A percentile compares a stretch with the other conserved stretches of the same genome.
phyloP scores from a whole-genome alignment of 306 rosid genomes.

The Neltuma alba region DNA sequence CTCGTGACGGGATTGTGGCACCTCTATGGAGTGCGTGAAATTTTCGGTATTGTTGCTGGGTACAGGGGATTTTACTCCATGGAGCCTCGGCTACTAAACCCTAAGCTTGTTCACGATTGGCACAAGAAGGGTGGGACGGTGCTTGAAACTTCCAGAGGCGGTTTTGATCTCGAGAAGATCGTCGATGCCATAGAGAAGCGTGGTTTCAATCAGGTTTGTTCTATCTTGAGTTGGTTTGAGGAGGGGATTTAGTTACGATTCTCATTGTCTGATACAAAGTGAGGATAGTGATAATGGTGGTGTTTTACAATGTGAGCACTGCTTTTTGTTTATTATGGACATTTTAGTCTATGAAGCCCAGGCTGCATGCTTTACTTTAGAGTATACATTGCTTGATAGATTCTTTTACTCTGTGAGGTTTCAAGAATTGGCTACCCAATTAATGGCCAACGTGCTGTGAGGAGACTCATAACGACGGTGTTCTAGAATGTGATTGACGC shows the following conservation, averaged over 20 bases:
- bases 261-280: background rate
- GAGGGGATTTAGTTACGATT: too few species aligned
- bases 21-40: constrained; percentile 70
- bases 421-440: background rate
- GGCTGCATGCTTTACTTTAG: background rate
- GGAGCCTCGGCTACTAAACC: constrained; percentile 45
- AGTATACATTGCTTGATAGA: background rate
- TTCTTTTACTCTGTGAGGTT: background rate
- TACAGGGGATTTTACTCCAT: constrained; percentile 74
- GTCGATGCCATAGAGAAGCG: constrained; percentile 65
- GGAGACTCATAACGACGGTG: background rate
- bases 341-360: too few species aligned
- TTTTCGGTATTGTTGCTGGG: constrained; percentile 70
- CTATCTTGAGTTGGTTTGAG: background rate
- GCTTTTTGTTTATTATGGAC: too few species aligned
- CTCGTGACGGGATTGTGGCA: constrained; percentile 72
- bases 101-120: constrained; percentile 54
- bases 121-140: constrained; percentile 72
- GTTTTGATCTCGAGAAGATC: constrained; percentile 66
- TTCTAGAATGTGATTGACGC: background rate
- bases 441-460: background rate
- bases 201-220: constrained; percentile 69
- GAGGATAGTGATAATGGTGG: background rate
- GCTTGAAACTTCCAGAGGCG: constrained; percentile 84
- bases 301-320: background rate